Evolutionary conservation across 768 basidiomycete genomes (phyloP).

Genomic region (Boletus fagicola): DNA sequence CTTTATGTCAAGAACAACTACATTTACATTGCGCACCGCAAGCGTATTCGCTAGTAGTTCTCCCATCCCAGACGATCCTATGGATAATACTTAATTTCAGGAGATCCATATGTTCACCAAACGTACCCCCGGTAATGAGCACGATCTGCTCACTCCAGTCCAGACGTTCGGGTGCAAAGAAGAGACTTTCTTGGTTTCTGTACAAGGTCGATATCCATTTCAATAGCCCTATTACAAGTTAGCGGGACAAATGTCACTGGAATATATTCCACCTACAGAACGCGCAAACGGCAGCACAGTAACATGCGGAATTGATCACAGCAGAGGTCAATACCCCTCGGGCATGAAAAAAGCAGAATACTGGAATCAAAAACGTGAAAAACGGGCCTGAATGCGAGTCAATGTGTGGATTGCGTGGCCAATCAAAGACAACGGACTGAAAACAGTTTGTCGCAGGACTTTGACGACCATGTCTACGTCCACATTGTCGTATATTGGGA

Average conservation of each 20-base stretch:
- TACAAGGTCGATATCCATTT: conserved; percentile 73
- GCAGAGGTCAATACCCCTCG: conserved; percentile 48
- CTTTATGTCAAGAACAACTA: conserved; percentile 84
- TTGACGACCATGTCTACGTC: conserved; percentile 79
- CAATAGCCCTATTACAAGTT: conserved; percentile 50
- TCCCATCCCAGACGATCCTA: conserved; percentile 88
- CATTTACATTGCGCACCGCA: conserved; percentile 75
- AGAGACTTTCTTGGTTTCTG: conserved; percentile 66
- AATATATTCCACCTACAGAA: conserved; percentile 57
- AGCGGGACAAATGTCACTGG: not conserved
- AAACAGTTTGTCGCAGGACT: conserved; percentile 72
- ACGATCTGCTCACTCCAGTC: conserved; percentile 92
- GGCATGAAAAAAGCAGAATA: conserved; percentile 76
- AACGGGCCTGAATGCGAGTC: conserved; percentile 61
- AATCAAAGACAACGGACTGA: conserved; percentile 54
- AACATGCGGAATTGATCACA: conserved; percentile 51
- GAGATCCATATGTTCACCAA: not conserved
- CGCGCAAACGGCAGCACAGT: conserved; percentile 54
- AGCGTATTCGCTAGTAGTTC: conserved; percentile 85
- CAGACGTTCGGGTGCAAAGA: conserved; percentile 58
- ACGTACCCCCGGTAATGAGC: conserved; percentile 83
- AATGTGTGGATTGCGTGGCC: not conserved
- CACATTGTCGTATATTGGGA: conserved; percentile 63
- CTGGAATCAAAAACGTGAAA: conserved; percentile 76
- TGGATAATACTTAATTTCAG: not conserved